A percentile compares a stretch with the other conserved stretches of the same genome.
Conservation (phyloP, 2,329 filamentous ascomycete species). For the Aureobasidium sp. region DNA sequence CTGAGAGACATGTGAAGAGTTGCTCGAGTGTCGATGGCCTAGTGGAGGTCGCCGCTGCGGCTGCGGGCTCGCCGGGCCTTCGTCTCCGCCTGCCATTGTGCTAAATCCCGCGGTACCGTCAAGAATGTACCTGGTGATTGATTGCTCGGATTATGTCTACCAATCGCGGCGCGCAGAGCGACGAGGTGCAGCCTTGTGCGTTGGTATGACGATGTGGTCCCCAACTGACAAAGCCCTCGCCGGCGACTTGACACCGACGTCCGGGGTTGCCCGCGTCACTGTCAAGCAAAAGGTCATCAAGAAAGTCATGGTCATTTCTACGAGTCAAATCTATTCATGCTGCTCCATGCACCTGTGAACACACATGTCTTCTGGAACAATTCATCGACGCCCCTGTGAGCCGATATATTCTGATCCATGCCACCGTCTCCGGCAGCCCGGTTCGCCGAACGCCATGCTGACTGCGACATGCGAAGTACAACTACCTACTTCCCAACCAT, state of each 20-base stretch:
- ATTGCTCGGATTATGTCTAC: neutral
- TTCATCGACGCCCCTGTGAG: neutral
- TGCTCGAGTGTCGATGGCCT: slow-evolving; percentile 38
- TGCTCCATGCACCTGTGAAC: neutral
- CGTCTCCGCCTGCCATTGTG: slow-evolving; percentile 10
- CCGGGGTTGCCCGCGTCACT: slow-evolving; percentile 9
- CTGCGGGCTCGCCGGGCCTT: slow-evolving; percentile 11
- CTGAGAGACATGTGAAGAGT: slow-evolving; percentile 40
- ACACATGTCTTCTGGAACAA: neutral
- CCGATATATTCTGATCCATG: neutral
- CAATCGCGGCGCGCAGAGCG: slow-evolving; percentile 6
- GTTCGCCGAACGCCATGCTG: slow-evolving; percentile 1
- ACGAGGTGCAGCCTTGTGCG: neutral
- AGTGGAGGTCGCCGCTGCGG: slow-evolving; percentile 40
- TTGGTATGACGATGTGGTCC: slow-evolving; percentile 13
- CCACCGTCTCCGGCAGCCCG: slow-evolving; percentile 2
- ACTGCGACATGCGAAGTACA: slow-evolving; percentile 5
- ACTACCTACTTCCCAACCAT: neutral
- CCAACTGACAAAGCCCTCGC: neutral
- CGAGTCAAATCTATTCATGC: neutral
- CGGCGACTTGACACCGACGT: neutral
- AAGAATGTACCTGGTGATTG: neutral
- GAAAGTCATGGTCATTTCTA: neutral
- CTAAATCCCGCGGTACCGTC: neutral
- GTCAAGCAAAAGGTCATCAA: slow-evolving; percentile 14